Evolutionary conservation across 1,139 yeast species (phyloP).

Genomic region (Pichia sp.): DNA sequence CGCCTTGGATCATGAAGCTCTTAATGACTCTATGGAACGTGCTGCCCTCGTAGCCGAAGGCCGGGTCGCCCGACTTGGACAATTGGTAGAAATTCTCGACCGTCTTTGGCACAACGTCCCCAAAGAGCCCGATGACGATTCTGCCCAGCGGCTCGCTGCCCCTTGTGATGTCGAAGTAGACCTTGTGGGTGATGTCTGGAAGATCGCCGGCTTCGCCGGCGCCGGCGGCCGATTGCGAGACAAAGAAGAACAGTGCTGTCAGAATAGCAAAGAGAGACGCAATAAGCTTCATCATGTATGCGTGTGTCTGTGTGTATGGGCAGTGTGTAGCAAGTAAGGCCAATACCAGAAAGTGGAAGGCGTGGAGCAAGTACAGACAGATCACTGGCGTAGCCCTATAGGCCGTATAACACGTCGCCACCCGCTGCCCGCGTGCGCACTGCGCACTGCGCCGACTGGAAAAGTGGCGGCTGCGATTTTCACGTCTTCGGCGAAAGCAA

Average conservation of each 20-base stretch:
- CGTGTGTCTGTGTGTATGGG: not conserved
- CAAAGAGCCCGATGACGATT: slow-evolving; percentile 55
- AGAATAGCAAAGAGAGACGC: slow-evolving; percentile 23
- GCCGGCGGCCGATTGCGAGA: slow-evolving; percentile 23
- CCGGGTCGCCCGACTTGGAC: slow-evolving; percentile 56
- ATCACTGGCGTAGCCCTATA: not conserved
- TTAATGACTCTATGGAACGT: slow-evolving; percentile 57
- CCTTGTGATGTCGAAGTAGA: slow-evolving; percentile 80
- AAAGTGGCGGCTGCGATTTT: not conserved
- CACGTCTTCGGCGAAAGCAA: not conserved
- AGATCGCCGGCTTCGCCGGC: slow-evolving; percentile 33
- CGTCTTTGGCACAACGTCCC: slow-evolving; percentile 56
- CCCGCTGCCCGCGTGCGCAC: not conserved
- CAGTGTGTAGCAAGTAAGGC: not conserved
- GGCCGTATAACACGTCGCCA: not conserved
- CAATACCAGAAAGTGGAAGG: not conserved
- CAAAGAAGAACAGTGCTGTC: slow-evolving; percentile 21
- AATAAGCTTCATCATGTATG: slow-evolving; percentile 25
- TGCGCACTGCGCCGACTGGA: no score
- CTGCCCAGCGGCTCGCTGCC: slow-evolving; percentile 65
- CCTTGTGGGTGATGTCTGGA: slow-evolving; percentile 67
- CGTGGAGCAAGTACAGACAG: not conserved
- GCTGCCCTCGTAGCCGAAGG: slow-evolving; percentile 46
- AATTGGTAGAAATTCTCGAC: slow-evolving; percentile 56
- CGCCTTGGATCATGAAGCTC: slow-evolving; percentile 59